Conservation (phyloP, 1,284 basidiomycete species). For the Ceratobasidium sp. region DNA sequence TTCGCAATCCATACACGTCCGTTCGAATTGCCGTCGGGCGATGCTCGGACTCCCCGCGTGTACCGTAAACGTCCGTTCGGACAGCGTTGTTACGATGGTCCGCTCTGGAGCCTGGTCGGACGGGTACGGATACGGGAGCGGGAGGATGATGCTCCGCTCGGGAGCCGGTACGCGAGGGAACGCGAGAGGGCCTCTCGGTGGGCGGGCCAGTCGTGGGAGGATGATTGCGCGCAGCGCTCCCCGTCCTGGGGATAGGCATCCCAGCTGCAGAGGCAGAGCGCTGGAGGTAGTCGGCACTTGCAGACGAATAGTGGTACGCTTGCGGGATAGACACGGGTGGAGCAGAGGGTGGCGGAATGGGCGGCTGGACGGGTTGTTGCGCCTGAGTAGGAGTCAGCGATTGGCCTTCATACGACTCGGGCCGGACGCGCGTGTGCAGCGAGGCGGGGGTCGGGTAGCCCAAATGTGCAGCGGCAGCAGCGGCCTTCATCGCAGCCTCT, state of each 20-base stretch:
- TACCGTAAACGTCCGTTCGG: slow-evolving; percentile 7
- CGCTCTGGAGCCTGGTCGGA: slow-evolving; percentile 24
- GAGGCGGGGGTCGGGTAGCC: slow-evolving; percentile 22
- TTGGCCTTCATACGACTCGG: slow-evolving; percentile 30
- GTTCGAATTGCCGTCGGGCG: slow-evolving; percentile 10
- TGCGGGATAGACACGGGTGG: slow-evolving; percentile 27
- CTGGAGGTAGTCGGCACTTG: not conserved
- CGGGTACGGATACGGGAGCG: not conserved
- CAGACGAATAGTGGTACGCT: slow-evolving; percentile 32
- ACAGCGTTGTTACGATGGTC: slow-evolving; percentile 4
- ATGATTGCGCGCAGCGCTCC: slow-evolving; percentile 22
- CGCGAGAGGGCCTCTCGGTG: not conserved
- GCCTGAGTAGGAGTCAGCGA: slow-evolving; percentile 12
- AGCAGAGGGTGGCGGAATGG: slow-evolving; percentile 4
- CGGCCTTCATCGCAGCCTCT: slow-evolving; percentile 33
- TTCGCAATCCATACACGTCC: slow-evolving; percentile 28
- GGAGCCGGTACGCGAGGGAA: slow-evolving; percentile 44
- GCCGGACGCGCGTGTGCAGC: slow-evolving; percentile 33
- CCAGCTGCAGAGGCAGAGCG: slow-evolving; percentile 20
- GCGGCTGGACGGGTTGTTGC: slow-evolving; percentile 30
- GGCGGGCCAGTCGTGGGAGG: slow-evolving; percentile 10
- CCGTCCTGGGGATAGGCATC: not conserved
- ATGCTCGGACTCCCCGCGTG: not conserved
- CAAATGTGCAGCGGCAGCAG: slow-evolving; percentile 7
- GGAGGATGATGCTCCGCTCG: slow-evolving; percentile 25